A percentile compares a stretch with the other conserved stretches of the same genome.
phyloP scores from a whole-genome alignment of 1,284 basidiomycete genomes.

The Puccinia coronata region DNA sequence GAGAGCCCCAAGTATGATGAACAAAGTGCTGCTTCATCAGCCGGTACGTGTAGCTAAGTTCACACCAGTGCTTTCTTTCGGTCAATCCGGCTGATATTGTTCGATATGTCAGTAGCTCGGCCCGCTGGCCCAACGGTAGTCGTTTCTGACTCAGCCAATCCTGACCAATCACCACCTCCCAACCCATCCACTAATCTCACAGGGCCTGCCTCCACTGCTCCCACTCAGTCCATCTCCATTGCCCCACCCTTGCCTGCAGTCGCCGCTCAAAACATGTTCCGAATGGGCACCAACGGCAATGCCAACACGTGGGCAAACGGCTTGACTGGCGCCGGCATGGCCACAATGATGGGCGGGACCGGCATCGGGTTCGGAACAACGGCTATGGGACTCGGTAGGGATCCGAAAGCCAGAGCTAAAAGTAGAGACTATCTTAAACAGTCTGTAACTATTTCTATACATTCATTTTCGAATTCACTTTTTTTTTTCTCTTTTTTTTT shows the following conservation, averaged over 20 bases:
- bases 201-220: background rate
- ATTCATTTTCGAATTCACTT: background rate
- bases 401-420: constrained; percentile 88
- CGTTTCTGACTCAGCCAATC: constrained; percentile 2
- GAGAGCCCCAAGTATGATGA: constrained; percentile 45
- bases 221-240: constrained; percentile 42
- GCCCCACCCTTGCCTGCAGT: constrained; percentile 39
- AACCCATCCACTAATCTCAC: constrained; percentile 15
- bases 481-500: no score
- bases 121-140: constrained; percentile 5
- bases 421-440: constrained; percentile 98
- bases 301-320: constrained; percentile 30
- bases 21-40: background rate
- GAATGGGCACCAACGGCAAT: constrained; percentile 54
- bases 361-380: constrained; percentile 57
- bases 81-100: background rate
- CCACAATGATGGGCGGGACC: constrained; percentile 60
- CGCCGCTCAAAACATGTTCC: constrained; percentile 44
- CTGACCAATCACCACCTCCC: constrained; percentile 16
- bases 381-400: constrained; percentile 72
- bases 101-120: constrained; percentile 8
- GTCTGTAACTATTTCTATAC: constrained; percentile 62
- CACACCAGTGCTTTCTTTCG: background rate
- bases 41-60: background rate
- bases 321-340: constrained; percentile 63